These are phyloP conservation scores for Myxozyma lipomycoides DNA, from an alignment of 805 yeast genomes.

Conservation along the genomic window DNA sequence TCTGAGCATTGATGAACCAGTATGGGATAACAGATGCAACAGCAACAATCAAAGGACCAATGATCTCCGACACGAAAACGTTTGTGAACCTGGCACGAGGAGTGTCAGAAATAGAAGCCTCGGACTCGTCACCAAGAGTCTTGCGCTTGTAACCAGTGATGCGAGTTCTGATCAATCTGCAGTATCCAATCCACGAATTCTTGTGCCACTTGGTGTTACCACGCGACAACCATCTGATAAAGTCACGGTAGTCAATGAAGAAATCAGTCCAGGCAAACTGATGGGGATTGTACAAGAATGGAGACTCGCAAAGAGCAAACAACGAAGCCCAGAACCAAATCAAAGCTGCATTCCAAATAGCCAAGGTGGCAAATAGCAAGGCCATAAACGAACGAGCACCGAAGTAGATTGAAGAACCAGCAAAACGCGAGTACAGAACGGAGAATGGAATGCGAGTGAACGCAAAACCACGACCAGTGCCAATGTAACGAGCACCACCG, in stretches of 20 bases:
- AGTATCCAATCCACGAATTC: conserved; percentile 77
- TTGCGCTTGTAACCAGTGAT: conserved; percentile 87
- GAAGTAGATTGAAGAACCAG: conserved; percentile 67
- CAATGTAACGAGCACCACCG: conserved; percentile 89
- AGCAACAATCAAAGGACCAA: conserved; percentile 68
- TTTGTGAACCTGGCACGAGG: conserved; percentile 76
- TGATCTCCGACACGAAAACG: conserved; percentile 71
- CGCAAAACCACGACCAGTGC: conserved; percentile 94
- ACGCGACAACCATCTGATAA: conserved; percentile 77
- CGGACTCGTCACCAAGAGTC: conserved; percentile 61
- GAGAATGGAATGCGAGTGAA: conserved; percentile 73
- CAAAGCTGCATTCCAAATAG: conserved; percentile 93
- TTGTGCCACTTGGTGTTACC: conserved; percentile 66
- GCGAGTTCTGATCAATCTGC: conserved; percentile 75
- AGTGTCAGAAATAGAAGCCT: conserved; percentile 59
- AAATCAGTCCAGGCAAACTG: conserved; percentile 95
- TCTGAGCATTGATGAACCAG: conserved; percentile 79
- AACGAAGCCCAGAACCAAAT: conserved; percentile 97
- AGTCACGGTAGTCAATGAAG: conserved; percentile 94
- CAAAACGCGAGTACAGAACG: conserved; percentile 69
- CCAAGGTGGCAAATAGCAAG: conserved; percentile 66
- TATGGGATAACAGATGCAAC: conserved; percentile 68
- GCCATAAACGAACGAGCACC: conserved; percentile 69
- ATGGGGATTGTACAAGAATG: conserved; percentile 95
- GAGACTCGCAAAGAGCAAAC: conserved; percentile 82